These are phyloP conservation scores for Pseudogymnoascus sp. DNA, from an alignment of 2,329 filamentous ascomycete species.

Conservation along the genomic window DNA sequence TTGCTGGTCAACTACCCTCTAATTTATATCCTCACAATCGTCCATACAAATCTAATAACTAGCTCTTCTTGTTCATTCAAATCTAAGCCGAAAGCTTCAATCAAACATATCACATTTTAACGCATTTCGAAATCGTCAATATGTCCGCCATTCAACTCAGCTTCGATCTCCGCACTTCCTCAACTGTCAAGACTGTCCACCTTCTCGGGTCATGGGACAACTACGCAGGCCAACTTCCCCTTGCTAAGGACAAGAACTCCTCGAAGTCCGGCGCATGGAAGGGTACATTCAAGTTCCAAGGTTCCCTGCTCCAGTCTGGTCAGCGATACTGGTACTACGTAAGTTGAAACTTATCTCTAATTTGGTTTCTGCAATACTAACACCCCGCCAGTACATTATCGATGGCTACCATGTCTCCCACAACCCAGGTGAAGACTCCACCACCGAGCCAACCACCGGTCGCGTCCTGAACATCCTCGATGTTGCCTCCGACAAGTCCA, in stretches of 20 bases:
- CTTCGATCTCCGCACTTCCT: conserved; percentile 91
- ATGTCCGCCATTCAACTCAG: conserved; percentile 92
- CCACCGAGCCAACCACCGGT: conserved; percentile 90
- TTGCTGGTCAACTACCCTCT: conserved; percentile 48
- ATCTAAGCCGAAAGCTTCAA: conserved; percentile 28
- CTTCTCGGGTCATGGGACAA: conserved; percentile 97
- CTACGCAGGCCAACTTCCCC: conserved; percentile 88
- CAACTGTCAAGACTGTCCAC: conserved; percentile 95
- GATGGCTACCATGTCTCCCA: conserved; percentile 97
- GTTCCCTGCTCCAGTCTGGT: conserved; percentile 74
- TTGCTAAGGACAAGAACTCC: conserved; percentile 76
- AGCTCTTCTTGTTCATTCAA: conserved; percentile 34
- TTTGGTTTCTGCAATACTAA: background rate
- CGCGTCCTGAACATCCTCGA: conserved; percentile 97
- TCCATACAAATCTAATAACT: conserved; percentile 17
- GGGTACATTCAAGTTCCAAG: conserved; percentile 93
- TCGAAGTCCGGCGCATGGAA: conserved; percentile 89
- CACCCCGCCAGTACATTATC: conserved; percentile 67
- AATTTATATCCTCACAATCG: conserved; percentile 45
- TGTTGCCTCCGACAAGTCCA: conserved; percentile 54
- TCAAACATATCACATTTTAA: conserved; percentile 25
- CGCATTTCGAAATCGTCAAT: conserved; percentile 26
- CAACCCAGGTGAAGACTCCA: conserved; percentile 83
- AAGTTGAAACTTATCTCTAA: conserved; percentile 21
- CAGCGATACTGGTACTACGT: conserved; percentile 98